Conservation (phyloP, 306 rosid species). For the Begonia masoniana region DNA sequence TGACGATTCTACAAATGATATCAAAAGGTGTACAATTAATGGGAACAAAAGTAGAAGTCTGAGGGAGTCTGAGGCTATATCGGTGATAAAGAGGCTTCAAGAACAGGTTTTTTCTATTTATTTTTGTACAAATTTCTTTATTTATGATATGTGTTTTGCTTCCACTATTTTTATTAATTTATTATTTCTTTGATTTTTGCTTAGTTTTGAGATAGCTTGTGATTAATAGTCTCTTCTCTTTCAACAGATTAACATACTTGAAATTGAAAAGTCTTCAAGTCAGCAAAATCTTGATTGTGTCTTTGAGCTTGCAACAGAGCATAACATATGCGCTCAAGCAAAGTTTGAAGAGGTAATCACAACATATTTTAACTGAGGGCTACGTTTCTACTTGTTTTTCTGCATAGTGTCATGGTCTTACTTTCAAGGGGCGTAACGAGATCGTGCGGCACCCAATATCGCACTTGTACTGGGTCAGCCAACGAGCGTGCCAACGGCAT, state of each 20-base stretch:
- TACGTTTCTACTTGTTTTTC: conserved; percentile 4
- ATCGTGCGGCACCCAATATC: no score
- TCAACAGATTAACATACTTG: conserved; percentile 62
- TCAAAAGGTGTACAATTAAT: conserved; percentile 7
- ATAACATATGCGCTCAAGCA: conserved; percentile 44
- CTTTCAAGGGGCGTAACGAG: no score
- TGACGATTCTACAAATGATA: conserved; percentile 22
- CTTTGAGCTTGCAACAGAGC: conserved; percentile 67
- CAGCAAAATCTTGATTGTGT: conserved; percentile 58
- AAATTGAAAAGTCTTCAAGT: conserved; percentile 69
- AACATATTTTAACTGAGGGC: conserved; percentile 1
- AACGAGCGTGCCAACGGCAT: no score
- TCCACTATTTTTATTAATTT: neutral
- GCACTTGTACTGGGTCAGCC: no score
- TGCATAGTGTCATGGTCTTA: no score
- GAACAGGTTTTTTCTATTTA: conserved; percentile 45
- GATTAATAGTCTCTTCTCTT: conserved; percentile 7
- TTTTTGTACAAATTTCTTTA: neutral
- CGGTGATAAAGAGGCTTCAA: conserved; percentile 77
- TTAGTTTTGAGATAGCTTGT: neutral
- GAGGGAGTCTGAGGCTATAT: conserved; percentile 57
- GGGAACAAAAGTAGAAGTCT: conserved; percentile 35
- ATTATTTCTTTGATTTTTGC: neutral
- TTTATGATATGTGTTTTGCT: neutral
- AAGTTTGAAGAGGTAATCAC: conserved; percentile 58